Evolutionary conservation across 306 rosid genomes (phyloP).

Genomic region (Gastrolobium bilobum): DNA sequence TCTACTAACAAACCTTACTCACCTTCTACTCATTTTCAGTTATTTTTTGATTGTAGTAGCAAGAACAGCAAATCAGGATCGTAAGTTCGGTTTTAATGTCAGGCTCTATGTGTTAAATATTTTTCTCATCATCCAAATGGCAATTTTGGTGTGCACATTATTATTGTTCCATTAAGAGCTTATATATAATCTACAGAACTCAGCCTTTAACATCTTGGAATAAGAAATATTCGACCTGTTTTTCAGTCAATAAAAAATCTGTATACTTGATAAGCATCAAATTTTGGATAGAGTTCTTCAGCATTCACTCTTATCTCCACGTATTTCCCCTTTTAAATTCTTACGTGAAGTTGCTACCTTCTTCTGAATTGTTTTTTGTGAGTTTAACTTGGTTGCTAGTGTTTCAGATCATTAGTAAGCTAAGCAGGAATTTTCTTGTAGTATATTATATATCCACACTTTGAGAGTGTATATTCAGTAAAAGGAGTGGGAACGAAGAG

Average conservation of each 20-base stretch:
- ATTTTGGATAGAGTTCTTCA: neutral
- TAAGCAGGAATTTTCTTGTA: conserved; percentile 60
- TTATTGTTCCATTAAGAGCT: neutral
- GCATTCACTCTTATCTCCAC: conserved; percentile 23
- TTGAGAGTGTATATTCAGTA: too few relatives aligned
- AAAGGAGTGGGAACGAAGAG: too few relatives aligned
- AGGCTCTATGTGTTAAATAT: neutral
- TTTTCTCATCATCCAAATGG: conserved; percentile 12
- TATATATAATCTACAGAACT: neutral
- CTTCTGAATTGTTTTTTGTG: conserved; percentile 21
- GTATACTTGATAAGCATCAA: conserved; percentile 4
- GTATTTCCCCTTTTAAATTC: conserved; percentile 47
- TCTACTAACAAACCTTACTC: too few relatives aligned
- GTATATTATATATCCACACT: too few relatives aligned
- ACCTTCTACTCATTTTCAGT: conserved; percentile 44
- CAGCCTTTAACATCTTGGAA: conserved; percentile 24
- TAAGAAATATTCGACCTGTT: conserved; percentile 14
- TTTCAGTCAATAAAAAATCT: neutral
- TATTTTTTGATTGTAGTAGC: conserved; percentile 42
- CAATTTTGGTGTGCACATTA: neutral
- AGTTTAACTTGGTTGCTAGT: conserved; percentile 32
- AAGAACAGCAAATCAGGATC: conserved; percentile 42
- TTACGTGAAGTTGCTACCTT: conserved; percentile 27
- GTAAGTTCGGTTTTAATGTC: conserved; percentile 47
- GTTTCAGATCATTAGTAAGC: conserved; percentile 63